These are phyloP conservation scores for Mycena epipterygia DNA, from an alignment of 768 basidiomycete genomes.

Conservation along the genomic window DNA sequence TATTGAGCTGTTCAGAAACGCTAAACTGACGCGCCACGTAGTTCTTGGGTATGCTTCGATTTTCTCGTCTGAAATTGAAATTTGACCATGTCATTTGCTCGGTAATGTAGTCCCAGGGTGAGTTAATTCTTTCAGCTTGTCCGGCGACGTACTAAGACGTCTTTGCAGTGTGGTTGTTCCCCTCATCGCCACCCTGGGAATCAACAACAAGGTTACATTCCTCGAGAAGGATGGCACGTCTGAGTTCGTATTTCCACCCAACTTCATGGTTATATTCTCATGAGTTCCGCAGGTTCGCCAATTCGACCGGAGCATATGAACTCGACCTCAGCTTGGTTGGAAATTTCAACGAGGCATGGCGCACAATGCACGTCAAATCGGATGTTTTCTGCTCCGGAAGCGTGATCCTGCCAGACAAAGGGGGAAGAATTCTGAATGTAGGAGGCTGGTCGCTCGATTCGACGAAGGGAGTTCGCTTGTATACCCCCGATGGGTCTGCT, in stretches of 20 bases:
- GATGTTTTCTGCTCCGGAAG: conserved; percentile 87
- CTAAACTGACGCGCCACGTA: conserved; percentile 35
- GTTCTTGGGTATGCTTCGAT: conserved; percentile 60
- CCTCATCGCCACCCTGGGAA: conserved; percentile 79
- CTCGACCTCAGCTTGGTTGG: conserved; percentile 72
- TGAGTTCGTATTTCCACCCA: conserved; percentile 56
- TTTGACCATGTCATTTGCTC: not conserved
- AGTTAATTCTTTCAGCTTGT: not conserved
- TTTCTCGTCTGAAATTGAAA: not conserved
- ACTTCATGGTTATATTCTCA: too few species aligned
- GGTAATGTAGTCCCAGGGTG: conserved; percentile 24
- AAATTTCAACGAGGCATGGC: conserved; percentile 71
- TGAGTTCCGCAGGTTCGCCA: conserved; percentile 68
- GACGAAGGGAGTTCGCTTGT: conserved; percentile 81
- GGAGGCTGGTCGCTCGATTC: conserved; percentile 81
- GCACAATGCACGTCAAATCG: conserved; percentile 78
- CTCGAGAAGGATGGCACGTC: conserved; percentile 79
- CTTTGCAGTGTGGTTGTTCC: conserved; percentile 74
- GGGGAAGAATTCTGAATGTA: conserved; percentile 73
- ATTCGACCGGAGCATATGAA: conserved; percentile 86
- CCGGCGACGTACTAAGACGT: not conserved
- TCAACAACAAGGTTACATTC: conserved; percentile 87
- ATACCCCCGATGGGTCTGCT: conserved; percentile 74
- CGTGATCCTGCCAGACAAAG: conserved; percentile 82
- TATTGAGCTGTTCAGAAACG: not conserved